Conservation (phyloP, 306 rosid genomes). For the Oemleria cerasiformis region DNA sequence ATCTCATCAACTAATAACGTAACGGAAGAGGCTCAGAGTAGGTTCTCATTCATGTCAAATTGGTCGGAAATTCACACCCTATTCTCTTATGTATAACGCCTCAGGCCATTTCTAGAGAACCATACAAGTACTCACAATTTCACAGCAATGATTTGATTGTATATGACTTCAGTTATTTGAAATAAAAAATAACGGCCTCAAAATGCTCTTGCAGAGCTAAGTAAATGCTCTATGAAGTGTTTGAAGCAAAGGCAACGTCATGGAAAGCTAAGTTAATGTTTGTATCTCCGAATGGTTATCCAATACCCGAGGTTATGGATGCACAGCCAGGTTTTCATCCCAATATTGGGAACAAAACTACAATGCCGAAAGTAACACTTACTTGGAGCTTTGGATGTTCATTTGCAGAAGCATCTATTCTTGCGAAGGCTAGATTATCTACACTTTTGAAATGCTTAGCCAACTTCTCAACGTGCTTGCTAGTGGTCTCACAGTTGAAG, state of each 20-base stretch:
- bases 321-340: neutral
- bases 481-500: conserved; percentile 68
- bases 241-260: too few relatives aligned
- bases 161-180: neutral
- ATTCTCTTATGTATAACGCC: neutral
- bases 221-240: neutral
- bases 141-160: neutral
- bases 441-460: conserved; percentile 85
- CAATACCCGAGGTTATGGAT: neutral
- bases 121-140: neutral
- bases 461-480: conserved; percentile 80
- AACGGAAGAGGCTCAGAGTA: neutral
- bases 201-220: neutral
- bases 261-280: neutral
- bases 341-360: neutral
- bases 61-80: neutral
- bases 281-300: neutral
- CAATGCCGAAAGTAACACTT: conserved; percentile 24
- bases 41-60: neutral
- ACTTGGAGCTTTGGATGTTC: conserved; percentile 89
- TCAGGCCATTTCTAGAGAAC: neutral
- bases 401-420: conserved; percentile 71
- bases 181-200: neutral
- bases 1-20: neutral
- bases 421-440: conserved; percentile 56